Evolutionary conservation across 208 protist genomes (phyloP).

Genomic region (Wallacemonas collosoma): DNA sequence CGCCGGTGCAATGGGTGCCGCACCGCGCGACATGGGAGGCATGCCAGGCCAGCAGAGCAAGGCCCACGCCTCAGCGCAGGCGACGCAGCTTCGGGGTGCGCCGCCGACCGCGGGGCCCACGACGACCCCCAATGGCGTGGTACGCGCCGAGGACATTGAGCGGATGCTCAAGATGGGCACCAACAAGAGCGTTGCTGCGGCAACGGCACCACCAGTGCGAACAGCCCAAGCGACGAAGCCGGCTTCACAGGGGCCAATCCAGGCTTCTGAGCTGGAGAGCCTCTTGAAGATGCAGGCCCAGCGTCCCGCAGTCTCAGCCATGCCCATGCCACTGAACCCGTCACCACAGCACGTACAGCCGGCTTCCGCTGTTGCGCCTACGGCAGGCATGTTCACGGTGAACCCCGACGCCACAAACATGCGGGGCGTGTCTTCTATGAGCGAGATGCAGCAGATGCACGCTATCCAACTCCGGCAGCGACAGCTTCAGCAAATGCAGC

Average conservation of each 20-base stretch:
- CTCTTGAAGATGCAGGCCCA: slow-evolving; percentile 22
- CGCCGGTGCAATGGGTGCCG: background rate
- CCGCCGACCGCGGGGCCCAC: background rate
- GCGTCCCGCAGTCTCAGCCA: slow-evolving; percentile 16
- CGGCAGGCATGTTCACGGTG: slow-evolving; percentile 22
- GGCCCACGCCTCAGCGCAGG: background rate
- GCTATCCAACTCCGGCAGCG: slow-evolving; percentile 29
- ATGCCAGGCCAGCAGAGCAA: slow-evolving; percentile 2
- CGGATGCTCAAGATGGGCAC: slow-evolving; percentile 10
- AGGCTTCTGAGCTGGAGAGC: slow-evolving; percentile 17
- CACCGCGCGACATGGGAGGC: background rate
- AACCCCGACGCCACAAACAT: slow-evolving; percentile 32
- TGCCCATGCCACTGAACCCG: background rate
- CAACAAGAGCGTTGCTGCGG: background rate
- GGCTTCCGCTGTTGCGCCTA: background rate
- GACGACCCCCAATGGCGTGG: background rate
- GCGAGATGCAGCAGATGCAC: slow-evolving; percentile 34
- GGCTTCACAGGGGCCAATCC: slow-evolving; percentile 2
- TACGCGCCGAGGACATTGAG: slow-evolving; percentile 16
- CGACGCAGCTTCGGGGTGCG: background rate
- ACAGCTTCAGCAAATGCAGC: slow-evolving; percentile 8
- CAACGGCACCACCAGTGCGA: slow-evolving; percentile 15
- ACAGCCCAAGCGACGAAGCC: slow-evolving; percentile 19
- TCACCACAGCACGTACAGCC: background rate
- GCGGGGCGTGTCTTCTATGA: slow-evolving; percentile 30